These are phyloP conservation scores for Gracilaria domingensis DNA, from an alignment of 23 red algal genomes.

Conservation along the genomic window DNA sequence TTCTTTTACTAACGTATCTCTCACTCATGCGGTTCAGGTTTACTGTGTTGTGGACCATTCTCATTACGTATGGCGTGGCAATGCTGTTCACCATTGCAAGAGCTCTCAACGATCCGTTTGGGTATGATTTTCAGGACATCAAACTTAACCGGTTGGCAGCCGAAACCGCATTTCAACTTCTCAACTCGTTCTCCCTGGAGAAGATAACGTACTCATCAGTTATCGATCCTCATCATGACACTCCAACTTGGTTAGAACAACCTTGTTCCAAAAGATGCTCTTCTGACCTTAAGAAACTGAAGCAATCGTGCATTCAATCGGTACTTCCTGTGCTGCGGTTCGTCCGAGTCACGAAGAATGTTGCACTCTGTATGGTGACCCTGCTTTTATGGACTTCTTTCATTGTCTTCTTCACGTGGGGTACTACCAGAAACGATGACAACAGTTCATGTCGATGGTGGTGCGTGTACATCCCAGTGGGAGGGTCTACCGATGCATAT, in stretches of 20 bases:
- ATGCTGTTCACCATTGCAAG: constrained; percentile 44
- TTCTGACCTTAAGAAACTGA: not conserved
- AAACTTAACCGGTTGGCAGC: constrained; percentile 56
- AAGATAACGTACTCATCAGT: not conserved
- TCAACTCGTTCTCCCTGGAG: constrained; percentile 4
- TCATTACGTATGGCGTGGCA: constrained; percentile 42
- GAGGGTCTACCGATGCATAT: constrained; percentile 22
- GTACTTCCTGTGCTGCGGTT: not conserved
- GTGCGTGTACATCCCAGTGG: constrained; percentile 55
- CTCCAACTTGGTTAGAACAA: constrained; percentile 35
- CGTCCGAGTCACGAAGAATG: not conserved
- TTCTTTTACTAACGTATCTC: not conserved
- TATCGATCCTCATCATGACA: constrained; percentile 2
- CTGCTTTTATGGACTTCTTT: constrained; percentile 6
- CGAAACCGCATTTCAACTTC: constrained; percentile 13
- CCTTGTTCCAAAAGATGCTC: not conserved
- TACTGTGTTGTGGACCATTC: constrained; percentile 42
- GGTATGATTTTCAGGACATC: constrained; percentile 51
- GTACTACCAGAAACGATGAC: constrained; percentile 8
- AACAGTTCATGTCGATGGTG: constrained; percentile 38
- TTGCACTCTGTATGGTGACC: not conserved
- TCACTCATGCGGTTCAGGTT: constrained; percentile 22
- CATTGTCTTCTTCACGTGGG: constrained; percentile 31
- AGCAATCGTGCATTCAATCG: not conserved
- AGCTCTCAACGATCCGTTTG: constrained; percentile 52